Evolutionary conservation across 140 eudicot genomes (phyloP).

Genomic region (Oenanthe javanica): DNA sequence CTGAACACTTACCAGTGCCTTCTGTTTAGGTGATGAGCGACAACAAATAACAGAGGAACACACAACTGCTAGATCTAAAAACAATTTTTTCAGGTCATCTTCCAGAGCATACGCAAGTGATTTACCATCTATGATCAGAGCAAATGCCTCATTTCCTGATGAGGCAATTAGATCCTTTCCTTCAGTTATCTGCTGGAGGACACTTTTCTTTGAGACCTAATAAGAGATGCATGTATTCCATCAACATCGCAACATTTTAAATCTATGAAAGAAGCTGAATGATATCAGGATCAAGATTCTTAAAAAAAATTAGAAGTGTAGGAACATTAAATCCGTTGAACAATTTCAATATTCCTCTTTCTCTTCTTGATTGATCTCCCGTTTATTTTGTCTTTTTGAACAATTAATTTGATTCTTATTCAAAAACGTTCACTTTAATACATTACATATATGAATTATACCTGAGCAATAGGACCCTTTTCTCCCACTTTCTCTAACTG

Average conservation of each 20-base stretch:
- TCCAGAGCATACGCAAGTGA: constrained; percentile 74
- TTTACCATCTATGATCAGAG: constrained; percentile 87
- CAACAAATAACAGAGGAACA: constrained; percentile 96
- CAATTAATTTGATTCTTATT: neutral
- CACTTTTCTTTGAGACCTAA: constrained; percentile 65
- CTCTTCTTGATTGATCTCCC: neutral
- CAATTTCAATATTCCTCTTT: no score
- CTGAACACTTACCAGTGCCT: constrained; percentile 31
- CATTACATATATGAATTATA: constrained; percentile 5
- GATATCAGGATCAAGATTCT: neutral
- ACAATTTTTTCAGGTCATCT: constrained; percentile 48
- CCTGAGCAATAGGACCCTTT: constrained; percentile 36
- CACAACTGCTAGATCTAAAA: constrained; percentile 60
- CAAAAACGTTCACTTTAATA: neutral
- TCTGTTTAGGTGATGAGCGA: constrained; percentile 96
- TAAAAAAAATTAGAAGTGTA: neutral
- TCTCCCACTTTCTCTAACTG: constrained; percentile 54
- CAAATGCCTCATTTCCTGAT: constrained; percentile 60
- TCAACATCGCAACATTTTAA: constrained; percentile 1
- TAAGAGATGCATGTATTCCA: constrained; percentile 3
- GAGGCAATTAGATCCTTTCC: constrained; percentile 52
- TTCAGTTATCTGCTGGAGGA: constrained; percentile 49
- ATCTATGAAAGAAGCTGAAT: neutral
- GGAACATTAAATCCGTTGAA: neutral
- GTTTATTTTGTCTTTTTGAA: neutral